These are phyloP conservation scores for Pezicula carpinea DNA, from an alignment of 2,329 filamentous ascomycete species.

Conservation along the genomic window DNA sequence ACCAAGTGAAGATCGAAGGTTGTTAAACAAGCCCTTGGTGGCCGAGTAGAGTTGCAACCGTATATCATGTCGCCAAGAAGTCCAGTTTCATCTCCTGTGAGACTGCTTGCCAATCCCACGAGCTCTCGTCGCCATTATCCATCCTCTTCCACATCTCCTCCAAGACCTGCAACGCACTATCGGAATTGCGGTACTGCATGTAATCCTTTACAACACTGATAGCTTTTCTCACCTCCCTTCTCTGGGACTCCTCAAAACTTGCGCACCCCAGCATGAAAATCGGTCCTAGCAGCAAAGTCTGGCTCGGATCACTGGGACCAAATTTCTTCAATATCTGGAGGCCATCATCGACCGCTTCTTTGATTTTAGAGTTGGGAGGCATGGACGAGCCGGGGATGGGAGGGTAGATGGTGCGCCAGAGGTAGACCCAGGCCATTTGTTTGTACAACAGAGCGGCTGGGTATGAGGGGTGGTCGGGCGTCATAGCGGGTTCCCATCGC, in stretches of 20 bases:
- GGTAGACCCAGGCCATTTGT: slow-evolving; percentile 62
- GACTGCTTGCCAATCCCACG: slow-evolving; percentile 61
- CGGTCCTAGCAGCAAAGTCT: slow-evolving; percentile 56
- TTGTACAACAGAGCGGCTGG: slow-evolving; percentile 55
- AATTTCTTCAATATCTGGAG: slow-evolving; percentile 51
- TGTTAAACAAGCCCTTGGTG: no score
- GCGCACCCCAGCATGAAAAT: slow-evolving; percentile 58
- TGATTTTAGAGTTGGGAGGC: slow-evolving; percentile 33
- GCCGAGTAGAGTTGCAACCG: no score
- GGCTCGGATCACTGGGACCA: slow-evolving; percentile 51
- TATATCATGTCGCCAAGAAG: slow-evolving; percentile 43
- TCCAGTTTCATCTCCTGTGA: slow-evolving; percentile 49
- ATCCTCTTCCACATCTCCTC: slow-evolving; percentile 57
- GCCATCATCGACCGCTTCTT: slow-evolving; percentile 51
- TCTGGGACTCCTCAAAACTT: slow-evolving; percentile 48
- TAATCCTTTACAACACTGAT: slow-evolving; percentile 50
- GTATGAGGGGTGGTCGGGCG: slow-evolving; percentile 51
- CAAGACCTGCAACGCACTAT: slow-evolving; percentile 48
- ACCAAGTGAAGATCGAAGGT: no score
- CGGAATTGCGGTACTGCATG: slow-evolving; percentile 55
- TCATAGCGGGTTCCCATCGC: slow-evolving; percentile 66
- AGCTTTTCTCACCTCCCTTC: slow-evolving; percentile 46
- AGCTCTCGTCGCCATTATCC: slow-evolving; percentile 51
- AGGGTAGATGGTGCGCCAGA: slow-evolving; percentile 57
- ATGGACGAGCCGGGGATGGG: slow-evolving; percentile 38